Evolutionary conservation across 805 yeast genomes (phyloP).

Genomic region (Wickerhamomyces hampshirensis): DNA sequence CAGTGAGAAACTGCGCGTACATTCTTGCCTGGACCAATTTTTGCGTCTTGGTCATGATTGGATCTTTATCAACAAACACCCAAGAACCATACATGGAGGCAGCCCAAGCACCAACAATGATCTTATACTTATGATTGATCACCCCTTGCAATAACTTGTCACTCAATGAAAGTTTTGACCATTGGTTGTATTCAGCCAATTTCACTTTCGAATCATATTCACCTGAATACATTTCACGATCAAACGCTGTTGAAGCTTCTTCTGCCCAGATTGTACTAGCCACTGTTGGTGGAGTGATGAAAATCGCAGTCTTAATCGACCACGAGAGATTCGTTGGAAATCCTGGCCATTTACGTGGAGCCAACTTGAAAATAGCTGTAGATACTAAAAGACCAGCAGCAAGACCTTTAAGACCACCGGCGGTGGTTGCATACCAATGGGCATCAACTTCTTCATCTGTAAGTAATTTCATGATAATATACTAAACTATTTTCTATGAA

Average conservation of each 20-base stretch:
- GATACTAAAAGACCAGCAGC: conserved; percentile 54
- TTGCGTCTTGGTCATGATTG: conserved; percentile 68
- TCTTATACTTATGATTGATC: conserved; percentile 55
- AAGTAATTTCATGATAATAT: conserved; percentile 59
- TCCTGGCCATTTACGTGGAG: conserved; percentile 42
- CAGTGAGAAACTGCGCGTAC: conserved; percentile 84
- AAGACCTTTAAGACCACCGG: conserved; percentile 61
- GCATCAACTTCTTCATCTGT: conserved; percentile 62
- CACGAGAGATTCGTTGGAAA: conserved; percentile 42
- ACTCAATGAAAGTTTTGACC: conserved; percentile 43
- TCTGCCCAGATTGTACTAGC: conserved; percentile 64
- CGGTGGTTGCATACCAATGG: conserved; percentile 51
- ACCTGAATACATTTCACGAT: conserved; percentile 52
- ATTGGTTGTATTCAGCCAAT: conserved; percentile 43
- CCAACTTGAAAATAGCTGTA: conserved; percentile 45
- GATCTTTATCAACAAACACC: conserved; percentile 67
- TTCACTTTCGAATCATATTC: conserved; percentile 32
- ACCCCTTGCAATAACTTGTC: conserved; percentile 48
- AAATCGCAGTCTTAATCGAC: conserved; percentile 58
- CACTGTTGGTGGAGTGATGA: conserved; percentile 63
- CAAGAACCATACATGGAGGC: conserved; percentile 78
- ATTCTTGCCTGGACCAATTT: conserved; percentile 85
- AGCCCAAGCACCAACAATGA: conserved; percentile 74
- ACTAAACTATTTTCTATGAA: too few species aligned
- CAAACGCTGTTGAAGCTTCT: conserved; percentile 63